Percentiles rank a stretch among this genome's conserved stretches.
phyloP scores from a whole-genome alignment of 495 filamentous ascomycete species.

The Viridothelium virens region DNA sequence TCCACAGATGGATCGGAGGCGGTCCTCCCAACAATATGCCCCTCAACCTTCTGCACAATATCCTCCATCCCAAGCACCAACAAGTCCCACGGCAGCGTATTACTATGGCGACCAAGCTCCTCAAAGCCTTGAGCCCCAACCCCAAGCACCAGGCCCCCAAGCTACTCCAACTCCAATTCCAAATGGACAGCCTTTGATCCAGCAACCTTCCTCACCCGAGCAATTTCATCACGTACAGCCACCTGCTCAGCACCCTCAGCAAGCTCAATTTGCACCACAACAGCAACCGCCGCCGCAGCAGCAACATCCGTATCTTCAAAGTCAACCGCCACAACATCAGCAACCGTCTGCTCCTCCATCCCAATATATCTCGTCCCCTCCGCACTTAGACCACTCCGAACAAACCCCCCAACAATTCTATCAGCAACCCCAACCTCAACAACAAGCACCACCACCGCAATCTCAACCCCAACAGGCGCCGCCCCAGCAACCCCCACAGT shows the following conservation, averaged over 20 bases:
- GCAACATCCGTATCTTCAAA: constrained; percentile 21
- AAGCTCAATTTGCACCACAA: constrained; percentile 24
- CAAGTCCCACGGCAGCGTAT: constrained; percentile 25
- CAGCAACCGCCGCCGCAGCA: constrained; percentile 26
- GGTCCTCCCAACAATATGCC: constrained; percentile 23
- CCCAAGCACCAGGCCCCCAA: neutral
- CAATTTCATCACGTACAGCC: constrained; percentile 14
- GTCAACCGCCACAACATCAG: constrained; percentile 23
- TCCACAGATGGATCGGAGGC: neutral
- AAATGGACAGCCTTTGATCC: neutral
- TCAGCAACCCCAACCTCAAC: constrained; percentile 19
- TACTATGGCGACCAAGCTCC: constrained; percentile 30
- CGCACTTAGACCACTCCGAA: constrained; percentile 30
- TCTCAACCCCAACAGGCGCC: constrained; percentile 22
- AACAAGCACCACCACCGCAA: constrained; percentile 20
- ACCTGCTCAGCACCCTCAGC: constrained; percentile 28
- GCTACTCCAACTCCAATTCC: neutral
- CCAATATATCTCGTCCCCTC: constrained; percentile 20
- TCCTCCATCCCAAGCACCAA: constrained; percentile 18
- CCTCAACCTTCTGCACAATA: constrained; percentile 24
- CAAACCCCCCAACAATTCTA: constrained; percentile 17
- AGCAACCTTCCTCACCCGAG: neutral
- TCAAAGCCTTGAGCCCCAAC: neutral
- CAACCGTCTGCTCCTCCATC: constrained; percentile 26
- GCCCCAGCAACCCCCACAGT: constrained; percentile 34